A percentile compares a stretch with the other conserved stretches of the same genome.
Evolutionary conservation across 2,329 filamentous ascomycete genomes (phyloP).

Genomic region (Aureobasidium uvarum): DNA sequence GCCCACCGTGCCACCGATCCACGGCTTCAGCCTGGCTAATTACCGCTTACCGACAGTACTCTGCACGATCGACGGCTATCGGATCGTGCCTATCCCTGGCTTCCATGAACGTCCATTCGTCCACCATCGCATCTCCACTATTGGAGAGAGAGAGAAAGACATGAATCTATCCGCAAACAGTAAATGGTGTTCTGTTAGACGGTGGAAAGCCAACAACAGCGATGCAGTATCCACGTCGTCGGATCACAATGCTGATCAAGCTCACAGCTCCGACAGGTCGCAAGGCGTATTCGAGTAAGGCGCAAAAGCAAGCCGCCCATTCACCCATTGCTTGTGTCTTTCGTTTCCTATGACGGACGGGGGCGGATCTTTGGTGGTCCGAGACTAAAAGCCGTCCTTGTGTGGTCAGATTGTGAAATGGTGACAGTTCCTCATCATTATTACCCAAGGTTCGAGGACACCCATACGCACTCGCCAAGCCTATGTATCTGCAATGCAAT

Average conservation of each 20-base stretch:
- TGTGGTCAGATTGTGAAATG: background rate
- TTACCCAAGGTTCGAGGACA: background rate
- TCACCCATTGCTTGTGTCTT: background rate
- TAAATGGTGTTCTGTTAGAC: background rate
- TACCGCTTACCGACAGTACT: constrained; percentile 12
- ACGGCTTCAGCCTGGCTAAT: background rate
- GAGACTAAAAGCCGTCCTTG: background rate
- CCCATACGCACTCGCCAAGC: background rate
- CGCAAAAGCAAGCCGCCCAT: background rate
- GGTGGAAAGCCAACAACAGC: background rate
- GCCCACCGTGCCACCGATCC: constrained; percentile 3
- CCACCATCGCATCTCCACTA: background rate
- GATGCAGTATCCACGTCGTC: background rate
- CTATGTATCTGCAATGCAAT: background rate
- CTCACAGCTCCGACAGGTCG: background rate
- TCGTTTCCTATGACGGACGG: background rate
- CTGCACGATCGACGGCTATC: constrained; percentile 15
- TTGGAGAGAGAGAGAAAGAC: no score
- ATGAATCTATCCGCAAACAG: background rate
- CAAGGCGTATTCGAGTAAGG: background rate
- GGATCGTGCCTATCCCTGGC: background rate
- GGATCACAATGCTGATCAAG: background rate
- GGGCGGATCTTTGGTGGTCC: no score
- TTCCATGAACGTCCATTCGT: background rate
- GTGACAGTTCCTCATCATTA: background rate